These are phyloP conservation scores for Pneumocystis carinii DNA, from an alignment of 1,139 yeast species.

Conservation along the genomic window DNA sequence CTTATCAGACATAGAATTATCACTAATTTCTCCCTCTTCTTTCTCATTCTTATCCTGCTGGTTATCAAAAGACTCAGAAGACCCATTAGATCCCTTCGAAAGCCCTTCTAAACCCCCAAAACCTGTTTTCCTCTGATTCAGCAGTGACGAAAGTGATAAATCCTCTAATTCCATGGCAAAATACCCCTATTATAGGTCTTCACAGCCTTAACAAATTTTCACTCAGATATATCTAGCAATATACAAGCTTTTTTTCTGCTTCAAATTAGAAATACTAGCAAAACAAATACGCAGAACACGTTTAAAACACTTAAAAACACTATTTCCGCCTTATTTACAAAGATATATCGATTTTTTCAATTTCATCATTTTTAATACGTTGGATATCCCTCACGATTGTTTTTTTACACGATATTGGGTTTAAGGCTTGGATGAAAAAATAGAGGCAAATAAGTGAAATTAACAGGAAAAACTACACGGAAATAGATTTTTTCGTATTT, in stretches of 20 bases:
- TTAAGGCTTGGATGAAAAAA: neutral
- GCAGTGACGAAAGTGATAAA: neutral
- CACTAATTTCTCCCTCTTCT: conserved; percentile 1
- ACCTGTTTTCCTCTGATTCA: neutral
- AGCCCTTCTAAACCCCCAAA: neutral
- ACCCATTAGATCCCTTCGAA: neutral
- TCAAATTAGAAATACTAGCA: too few relatives aligned
- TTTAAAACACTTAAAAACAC: too few relatives aligned
- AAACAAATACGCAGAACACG: too few relatives aligned
- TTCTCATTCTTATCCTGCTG: neutral
- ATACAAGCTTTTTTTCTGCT: too few relatives aligned
- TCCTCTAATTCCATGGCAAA: neutral
- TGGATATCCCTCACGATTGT: too few relatives aligned
- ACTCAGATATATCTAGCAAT: too few relatives aligned
- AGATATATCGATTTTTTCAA: too few relatives aligned
- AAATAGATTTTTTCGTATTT: neutral
- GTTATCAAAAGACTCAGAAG: neutral
- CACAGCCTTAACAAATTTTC: neutral
- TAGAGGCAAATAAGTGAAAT: neutral
- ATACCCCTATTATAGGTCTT: neutral
- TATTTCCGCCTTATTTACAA: too few relatives aligned
- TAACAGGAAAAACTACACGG: neutral
- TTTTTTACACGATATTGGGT: neutral
- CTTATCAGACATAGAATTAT: neutral
- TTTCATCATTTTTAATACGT: too few relatives aligned